Evolutionary conservation across 768 basidiomycete species (phyloP).

Genomic region (Solioccasus polychromus): DNA sequence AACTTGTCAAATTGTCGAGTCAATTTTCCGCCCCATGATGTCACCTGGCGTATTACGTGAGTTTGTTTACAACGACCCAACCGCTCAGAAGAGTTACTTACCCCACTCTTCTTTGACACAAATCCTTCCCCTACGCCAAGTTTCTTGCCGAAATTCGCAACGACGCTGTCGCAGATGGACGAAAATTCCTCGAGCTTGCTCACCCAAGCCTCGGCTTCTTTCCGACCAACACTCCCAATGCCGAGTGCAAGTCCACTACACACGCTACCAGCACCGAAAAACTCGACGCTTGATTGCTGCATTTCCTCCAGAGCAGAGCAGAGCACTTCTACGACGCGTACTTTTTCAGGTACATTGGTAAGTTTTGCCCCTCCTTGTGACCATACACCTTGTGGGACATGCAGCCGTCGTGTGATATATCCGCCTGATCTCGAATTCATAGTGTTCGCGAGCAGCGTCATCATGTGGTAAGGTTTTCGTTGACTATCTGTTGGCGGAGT

Average conservation of each 20-base stretch:
- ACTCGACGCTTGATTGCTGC: slow-evolving; percentile 64
- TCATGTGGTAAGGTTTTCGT: slow-evolving; percentile 88
- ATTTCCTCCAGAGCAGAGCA: slow-evolving; percentile 79
- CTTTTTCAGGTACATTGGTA: slow-evolving; percentile 76
- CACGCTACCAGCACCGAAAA: slow-evolving; percentile 77
- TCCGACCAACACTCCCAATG: slow-evolving; percentile 71
- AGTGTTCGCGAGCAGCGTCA: slow-evolving; percentile 74
- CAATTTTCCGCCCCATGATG: slow-evolving; percentile 70
- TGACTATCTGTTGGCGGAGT: slow-evolving; percentile 67
- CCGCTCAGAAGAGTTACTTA: slow-evolving; percentile 28
- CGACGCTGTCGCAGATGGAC: slow-evolving; percentile 73
- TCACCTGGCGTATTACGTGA: slow-evolving; percentile 36
- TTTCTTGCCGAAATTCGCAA: slow-evolving; percentile 82
- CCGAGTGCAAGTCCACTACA: slow-evolving; percentile 72
- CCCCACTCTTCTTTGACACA: slow-evolving; percentile 72
- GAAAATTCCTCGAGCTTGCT: slow-evolving; percentile 79
- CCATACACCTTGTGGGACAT: slow-evolving; percentile 90
- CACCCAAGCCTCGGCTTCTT: slow-evolving; percentile 78
- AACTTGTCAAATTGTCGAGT: slow-evolving; percentile 78
- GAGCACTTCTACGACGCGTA: slow-evolving; percentile 78
- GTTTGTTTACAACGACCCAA: slow-evolving; percentile 1
- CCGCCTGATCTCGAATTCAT: slow-evolving; percentile 83
- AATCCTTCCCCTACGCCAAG: slow-evolving; percentile 87
- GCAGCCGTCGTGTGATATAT: slow-evolving; percentile 80
- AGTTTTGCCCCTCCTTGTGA: slow-evolving; percentile 88